Base-by-base conservation (phyloP, 257 asterid genomes). In the Solanum virginianum region DNA sequence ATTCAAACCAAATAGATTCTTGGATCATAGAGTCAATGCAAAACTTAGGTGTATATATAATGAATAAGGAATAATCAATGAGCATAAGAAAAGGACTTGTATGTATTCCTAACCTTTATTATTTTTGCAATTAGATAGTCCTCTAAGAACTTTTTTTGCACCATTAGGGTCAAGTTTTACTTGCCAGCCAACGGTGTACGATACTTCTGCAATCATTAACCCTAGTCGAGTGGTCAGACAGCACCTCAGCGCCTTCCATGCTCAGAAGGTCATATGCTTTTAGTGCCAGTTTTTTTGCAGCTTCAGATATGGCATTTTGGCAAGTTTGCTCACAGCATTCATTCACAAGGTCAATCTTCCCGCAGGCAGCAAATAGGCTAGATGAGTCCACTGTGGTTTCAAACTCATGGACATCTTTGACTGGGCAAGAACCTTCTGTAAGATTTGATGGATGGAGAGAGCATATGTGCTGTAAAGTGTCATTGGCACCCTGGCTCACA, bases 321-420 rank as follows among this genome's bases (percentile, higher is more conserved):
- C 99, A 97, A 74, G 93, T 93, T 91, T 97, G 98, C 91, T 92
- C 90, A 75, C 99, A 97, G 86, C 99, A 97, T 90, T 97, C 99
- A 71, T 92, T 97, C 79, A 97, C 97, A 65, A 65, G 88, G 88
- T 97, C 96, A 66, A 97, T 93, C 93, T 93, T 92, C 87, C 89
- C 92, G 71, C 99, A 97, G n/a, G 97, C 91, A 79, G 95, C 91
- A 80, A 97, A 95, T 88, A 97, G 97, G 86, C 83, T 88, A 20
- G 96, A 87, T 9, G 95, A 86, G 85, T 97, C 95, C 53, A 94
- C 98, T 6, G 84, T 90, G 85, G 92, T 88, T 92, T 94, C 99
- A 75, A 97, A 94, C 88, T 93, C 98, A 10, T 87, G 85, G 70
- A 94, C 93, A 83, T 91, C 93, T 11, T 88, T 91, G 79, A 97